Evolutionary conservation across 2,329 filamentous ascomycete species (phyloP).

Genomic region (Xylaria sp.): DNA sequence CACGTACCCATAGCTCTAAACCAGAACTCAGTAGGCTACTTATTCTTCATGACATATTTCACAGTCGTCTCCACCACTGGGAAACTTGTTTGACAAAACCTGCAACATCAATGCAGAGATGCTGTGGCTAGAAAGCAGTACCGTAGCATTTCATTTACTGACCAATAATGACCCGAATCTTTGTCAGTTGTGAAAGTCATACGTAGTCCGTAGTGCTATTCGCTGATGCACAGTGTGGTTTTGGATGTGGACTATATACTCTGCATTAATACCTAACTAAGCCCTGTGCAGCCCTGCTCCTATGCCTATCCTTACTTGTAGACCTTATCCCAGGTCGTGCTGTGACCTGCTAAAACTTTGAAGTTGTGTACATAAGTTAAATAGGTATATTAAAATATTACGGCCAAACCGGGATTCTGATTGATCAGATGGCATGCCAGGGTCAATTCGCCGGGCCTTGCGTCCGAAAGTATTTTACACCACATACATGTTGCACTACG

Average conservation of each 20-base stretch:
- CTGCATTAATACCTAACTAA: background rate
- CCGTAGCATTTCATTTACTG: constrained; percentile 15
- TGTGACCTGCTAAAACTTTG: background rate
- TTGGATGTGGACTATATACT: background rate
- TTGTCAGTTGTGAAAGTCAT: background rate
- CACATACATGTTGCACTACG: constrained; percentile 24
- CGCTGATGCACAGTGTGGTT: background rate
- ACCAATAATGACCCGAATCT: constrained; percentile 11
- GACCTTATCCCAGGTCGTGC: constrained; percentile 2
- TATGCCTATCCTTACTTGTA: constrained; percentile 10
- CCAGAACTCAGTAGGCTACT: background rate
- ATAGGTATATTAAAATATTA: background rate
- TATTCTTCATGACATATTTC: background rate
- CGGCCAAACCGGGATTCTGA: background rate
- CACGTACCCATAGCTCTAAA: background rate
- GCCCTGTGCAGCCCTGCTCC: constrained; percentile 12
- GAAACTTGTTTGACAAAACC: background rate
- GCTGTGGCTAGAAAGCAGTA: constrained; percentile 7
- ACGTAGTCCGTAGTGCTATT: too few species aligned
- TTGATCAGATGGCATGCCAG: constrained; percentile 34
- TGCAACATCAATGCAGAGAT: constrained; percentile 12
- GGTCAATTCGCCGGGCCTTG: constrained; percentile 40
- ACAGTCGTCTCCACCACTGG: constrained; percentile 14
- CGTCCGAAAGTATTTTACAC: constrained; percentile 42
- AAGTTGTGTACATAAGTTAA: background rate